Conservation (phyloP, 1,139 yeast species). For the Yamadazyma membranifaciens region DNA sequence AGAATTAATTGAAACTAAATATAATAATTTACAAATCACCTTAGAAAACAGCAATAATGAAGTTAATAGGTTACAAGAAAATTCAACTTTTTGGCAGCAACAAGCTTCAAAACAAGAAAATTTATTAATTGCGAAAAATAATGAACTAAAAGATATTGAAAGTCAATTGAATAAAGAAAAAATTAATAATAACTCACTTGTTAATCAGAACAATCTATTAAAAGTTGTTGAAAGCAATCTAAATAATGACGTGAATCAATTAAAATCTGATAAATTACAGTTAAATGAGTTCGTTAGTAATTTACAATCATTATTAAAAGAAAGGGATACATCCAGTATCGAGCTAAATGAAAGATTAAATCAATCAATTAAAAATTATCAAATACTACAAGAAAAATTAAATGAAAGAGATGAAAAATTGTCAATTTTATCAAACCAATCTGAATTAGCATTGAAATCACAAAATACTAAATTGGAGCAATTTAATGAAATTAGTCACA, state of each 20-base stretch:
- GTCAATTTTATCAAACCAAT: conserved; percentile 44
- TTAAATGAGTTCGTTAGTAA: conserved; percentile 60
- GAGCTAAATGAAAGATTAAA: conserved; percentile 53
- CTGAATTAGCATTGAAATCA: conserved; percentile 57
- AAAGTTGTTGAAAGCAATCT: conserved; percentile 51
- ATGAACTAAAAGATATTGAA: conserved; percentile 57
- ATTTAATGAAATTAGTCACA: conserved; percentile 47
- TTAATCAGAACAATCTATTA: conserved; percentile 56
- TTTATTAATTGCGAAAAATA: conserved; percentile 52
- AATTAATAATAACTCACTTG: conserved; percentile 47
- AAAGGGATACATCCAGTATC: conserved; percentile 54
- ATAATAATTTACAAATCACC: conserved; percentile 27
- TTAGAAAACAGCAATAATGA: conserved; percentile 48
- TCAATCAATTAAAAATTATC: conserved; percentile 52
- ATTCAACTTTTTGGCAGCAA: conserved; percentile 47
- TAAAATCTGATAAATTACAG: conserved; percentile 59
- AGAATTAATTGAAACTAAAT: conserved; percentile 35
- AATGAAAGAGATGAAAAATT: conserved; percentile 51
- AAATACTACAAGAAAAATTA: conserved; percentile 49
- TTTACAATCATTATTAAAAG: conserved; percentile 60
- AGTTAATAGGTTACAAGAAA: conserved; percentile 48
- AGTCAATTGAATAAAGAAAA: conserved; percentile 47
- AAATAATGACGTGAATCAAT: conserved; percentile 50
- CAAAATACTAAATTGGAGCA: conserved; percentile 68
- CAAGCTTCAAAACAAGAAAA: conserved; percentile 56